Percentiles rank a stretch among this genome's conserved stretches.
Evolutionary conservation across 2,329 filamentous ascomycete species (phyloP).

Genomic region (Phaeosphaeriaceae sp.): DNA sequence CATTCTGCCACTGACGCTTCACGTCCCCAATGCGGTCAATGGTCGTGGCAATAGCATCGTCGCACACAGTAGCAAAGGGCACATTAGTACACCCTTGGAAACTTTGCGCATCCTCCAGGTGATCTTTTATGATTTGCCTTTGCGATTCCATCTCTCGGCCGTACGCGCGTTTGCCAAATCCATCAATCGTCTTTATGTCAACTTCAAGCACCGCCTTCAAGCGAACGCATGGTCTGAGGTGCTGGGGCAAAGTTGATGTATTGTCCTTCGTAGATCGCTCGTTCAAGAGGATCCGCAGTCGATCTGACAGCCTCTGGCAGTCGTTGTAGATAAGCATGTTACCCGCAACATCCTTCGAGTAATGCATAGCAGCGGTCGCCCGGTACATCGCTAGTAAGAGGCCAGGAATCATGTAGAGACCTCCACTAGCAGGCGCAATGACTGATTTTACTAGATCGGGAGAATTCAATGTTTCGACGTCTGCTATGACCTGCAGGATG

Average conservation of each 20-base stretch:
- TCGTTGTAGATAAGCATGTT: constrained; percentile 73
- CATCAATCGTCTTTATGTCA: constrained; percentile 63
- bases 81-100: constrained; percentile 65
- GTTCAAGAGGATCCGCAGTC: constrained; percentile 57
- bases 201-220: constrained; percentile 58
- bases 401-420: constrained; percentile 74
- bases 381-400: constrained; percentile 79
- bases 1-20: constrained; percentile 62
- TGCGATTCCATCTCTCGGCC: constrained; percentile 70
- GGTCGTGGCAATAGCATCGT: constrained; percentile 64
- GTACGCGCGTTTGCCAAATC: constrained; percentile 66
- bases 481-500: constrained; percentile 60
- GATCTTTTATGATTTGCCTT: constrained; percentile 65
- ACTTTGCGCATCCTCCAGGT: constrained; percentile 68
- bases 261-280: constrained; percentile 48
- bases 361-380: constrained; percentile 76
- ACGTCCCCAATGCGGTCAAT: constrained; percentile 64
- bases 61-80: constrained; percentile 66
- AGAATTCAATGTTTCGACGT: constrained; percentile 61
- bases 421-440: constrained; percentile 70
- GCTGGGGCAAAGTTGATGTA: constrained; percentile 35
- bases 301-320: constrained; percentile 63
- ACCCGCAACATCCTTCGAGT: constrained; percentile 64
- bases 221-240: constrained; percentile 43
- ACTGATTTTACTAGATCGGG: constrained; percentile 56